Base-by-base conservation (phyloP, 306 rosid genomes). In the Betula pendula region DNA sequence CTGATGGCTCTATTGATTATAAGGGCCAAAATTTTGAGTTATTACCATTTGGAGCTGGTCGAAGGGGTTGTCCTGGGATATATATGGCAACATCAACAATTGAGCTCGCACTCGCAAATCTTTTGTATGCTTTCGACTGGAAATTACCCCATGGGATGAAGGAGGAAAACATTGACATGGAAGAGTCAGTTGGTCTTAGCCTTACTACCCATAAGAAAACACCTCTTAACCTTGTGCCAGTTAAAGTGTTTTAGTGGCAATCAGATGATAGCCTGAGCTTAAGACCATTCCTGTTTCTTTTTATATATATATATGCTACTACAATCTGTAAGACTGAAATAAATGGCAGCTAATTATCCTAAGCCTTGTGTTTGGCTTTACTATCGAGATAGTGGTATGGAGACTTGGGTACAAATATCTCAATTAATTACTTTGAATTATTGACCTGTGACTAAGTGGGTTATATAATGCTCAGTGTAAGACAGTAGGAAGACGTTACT, bases 1-100 rank as follows among this genome's bases (percentile, higher is more conserved):
- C 20, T 2, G 84, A 74, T 6, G 68, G 78, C 42, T 29, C 68
- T 0, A 40, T 82, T 4, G 88, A 89, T 67, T 84, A 29, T 22
- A 84, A 67, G 79, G 87, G 92, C 2, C 88, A 84, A 4, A 55
- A 86, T 29, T 82, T 55, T 9, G 86, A 86, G 79, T 42, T 68
- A 3, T 72, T 90, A 77, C 83, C 92, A 1, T 88, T 88, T 55
- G 95, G 95, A 17, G 72, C 75, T 5, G 90, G 90, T 1, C 59
- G 88, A 13, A 81, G 92, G 33, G 65, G 66, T 1, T 90, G 89
- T 45, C 92, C 90, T 0, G 89, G 80, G 4, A 29, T 83, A 0
- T 44, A 70, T 59, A 76, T 84, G 82, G 86, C 44, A 7, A 68
- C 69, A 6, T 66, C 70, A 5, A 82, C 56, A 3, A 56, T 84